Percentiles rank a stretch among this genome's conserved stretches.
Conservation (phyloP, 148 eudicot species). For the Camellia japonica region DNA sequence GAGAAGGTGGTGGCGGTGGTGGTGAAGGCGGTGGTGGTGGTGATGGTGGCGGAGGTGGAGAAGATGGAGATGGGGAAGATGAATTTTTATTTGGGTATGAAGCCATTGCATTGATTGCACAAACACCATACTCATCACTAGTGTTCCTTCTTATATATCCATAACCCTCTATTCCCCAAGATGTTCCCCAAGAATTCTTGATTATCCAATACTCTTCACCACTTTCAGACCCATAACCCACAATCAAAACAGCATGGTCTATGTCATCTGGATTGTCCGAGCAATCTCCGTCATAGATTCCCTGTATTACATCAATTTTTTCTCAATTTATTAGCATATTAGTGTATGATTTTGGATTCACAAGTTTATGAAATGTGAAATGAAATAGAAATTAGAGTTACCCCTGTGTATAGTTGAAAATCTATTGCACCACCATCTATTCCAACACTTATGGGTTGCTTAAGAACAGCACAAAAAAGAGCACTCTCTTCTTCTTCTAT, state of each 20-base stretch:
- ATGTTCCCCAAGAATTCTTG: slow-evolving; percentile 73
- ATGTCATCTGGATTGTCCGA: slow-evolving; percentile 58
- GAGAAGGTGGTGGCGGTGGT: slow-evolving; percentile 36
- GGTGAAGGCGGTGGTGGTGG: slow-evolving; percentile 32
- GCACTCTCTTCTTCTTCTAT: slow-evolving; percentile 49
- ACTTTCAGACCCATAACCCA: slow-evolving; percentile 52
- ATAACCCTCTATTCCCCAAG: slow-evolving; percentile 75
- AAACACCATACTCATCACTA: slow-evolving; percentile 38
- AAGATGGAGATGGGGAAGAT: slow-evolving; percentile 35
- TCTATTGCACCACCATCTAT: slow-evolving; percentile 50
- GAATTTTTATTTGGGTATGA: slow-evolving; percentile 54
- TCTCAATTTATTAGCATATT: not conserved
- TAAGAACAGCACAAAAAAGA: slow-evolving; percentile 50
- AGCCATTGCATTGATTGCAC: slow-evolving; percentile 68
- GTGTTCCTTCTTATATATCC: slow-evolving; percentile 45
- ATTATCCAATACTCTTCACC: slow-evolving; percentile 69
- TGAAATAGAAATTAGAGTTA: slow-evolving; percentile 20
- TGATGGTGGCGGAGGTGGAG: slow-evolving; percentile 29
- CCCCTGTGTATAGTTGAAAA: slow-evolving; percentile 59
- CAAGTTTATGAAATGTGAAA: not conserved
- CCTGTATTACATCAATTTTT: slow-evolving; percentile 32
- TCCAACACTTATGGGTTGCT: slow-evolving; percentile 61
- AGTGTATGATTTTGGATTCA: slow-evolving; percentile 2
- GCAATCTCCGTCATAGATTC: slow-evolving; percentile 64
- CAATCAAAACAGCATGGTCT: slow-evolving; percentile 61